Base-by-base conservation (phyloP, 1,284 basidiomycete species). In the Cutaneotrichosporon spelunceum region DNA sequence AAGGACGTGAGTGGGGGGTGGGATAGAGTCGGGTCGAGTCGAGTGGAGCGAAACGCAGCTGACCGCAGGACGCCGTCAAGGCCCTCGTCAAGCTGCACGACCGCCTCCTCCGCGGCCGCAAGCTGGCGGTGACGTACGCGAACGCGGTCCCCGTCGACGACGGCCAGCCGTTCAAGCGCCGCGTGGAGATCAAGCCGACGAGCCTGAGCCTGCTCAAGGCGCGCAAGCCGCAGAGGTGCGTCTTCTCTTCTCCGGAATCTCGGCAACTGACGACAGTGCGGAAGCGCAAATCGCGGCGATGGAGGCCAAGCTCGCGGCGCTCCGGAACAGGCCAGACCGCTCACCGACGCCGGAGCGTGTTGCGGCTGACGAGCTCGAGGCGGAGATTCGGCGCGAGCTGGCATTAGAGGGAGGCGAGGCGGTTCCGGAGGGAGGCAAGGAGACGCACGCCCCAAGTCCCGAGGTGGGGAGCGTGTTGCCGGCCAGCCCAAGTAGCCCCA, bases 211-310 rank as follows among this genome's bases (percentile, higher is more conserved):
- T 98, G 57, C 81, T 92, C 49, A 98, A 97, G 79, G 87, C 83
- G 45, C 79, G 80, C 24, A 81, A 83, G 62, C 82, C 84, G 10
- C 82, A 84, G 53, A 85, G 85, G 91, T 92, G 30, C 67, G 69
- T 29, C 23, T 19, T 56, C 33, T 11, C 4, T 29, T 10, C 4
- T 4, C 16, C 5, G 3, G 19, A 5, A 19, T 19, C n/a, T n/a
- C n/a, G n/a, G n/a, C 11, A 27, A 62, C 39, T 64, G 24, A 64
- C 56, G 29, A 34, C 68, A 93, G 91, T 60, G 93, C 90, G 1
- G 82, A 85, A 53, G 87, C 87, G 66, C 96, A 96, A 79, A 98
- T 98, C 69, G 92, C 93, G 2, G 86, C 89, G 65, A 89, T 97
- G 84, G 95, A 98, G 77, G 94, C 94, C 5, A 98, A 98, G 77